Evolutionary conservation across 1,284 basidiomycete genomes (phyloP).

Genomic region (Cronartium quercuum): DNA sequence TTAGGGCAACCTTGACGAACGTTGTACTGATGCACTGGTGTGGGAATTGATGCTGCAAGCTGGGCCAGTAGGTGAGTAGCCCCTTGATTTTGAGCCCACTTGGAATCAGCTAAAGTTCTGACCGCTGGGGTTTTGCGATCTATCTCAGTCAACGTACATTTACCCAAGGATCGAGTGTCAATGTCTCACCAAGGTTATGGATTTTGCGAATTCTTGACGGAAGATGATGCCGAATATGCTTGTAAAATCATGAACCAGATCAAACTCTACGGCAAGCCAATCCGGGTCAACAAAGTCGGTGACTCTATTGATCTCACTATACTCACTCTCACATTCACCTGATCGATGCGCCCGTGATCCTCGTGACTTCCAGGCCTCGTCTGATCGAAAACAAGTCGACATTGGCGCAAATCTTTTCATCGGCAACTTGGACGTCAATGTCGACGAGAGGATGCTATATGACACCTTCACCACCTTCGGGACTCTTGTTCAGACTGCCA

Average conservation of each 20-base stretch:
- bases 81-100: slow-evolving; percentile 5
- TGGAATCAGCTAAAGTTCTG: background rate
- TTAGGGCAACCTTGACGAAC: slow-evolving; percentile 93
- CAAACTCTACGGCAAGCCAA: slow-evolving; percentile 96
- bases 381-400: slow-evolving; percentile 93
- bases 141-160: slow-evolving; percentile 81
- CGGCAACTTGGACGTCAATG: slow-evolving; percentile 85
- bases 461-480: slow-evolving; percentile 96
- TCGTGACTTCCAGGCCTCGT: slow-evolving; percentile 62
- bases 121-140: background rate
- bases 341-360: slow-evolving; percentile 22
- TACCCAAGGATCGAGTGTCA: slow-evolving; percentile 99
- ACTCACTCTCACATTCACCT: background rate
- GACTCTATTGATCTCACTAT: background rate
- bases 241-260: slow-evolving; percentile 99
- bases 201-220: slow-evolving; percentile 96
- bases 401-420: slow-evolving; percentile 97
- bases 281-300: slow-evolving; percentile 90
- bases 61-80: slow-evolving; percentile 78
- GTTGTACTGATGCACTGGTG: slow-evolving; percentile 83
- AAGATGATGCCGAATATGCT: slow-evolving; percentile 97
- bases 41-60: slow-evolving; percentile 99
- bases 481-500: slow-evolving; percentile 84
- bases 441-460: slow-evolving; percentile 85
- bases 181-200: slow-evolving; percentile 98